Evolutionary conservation across 306 rosid genomes (phyloP).

Genomic region (Pueraria montana): DNA sequence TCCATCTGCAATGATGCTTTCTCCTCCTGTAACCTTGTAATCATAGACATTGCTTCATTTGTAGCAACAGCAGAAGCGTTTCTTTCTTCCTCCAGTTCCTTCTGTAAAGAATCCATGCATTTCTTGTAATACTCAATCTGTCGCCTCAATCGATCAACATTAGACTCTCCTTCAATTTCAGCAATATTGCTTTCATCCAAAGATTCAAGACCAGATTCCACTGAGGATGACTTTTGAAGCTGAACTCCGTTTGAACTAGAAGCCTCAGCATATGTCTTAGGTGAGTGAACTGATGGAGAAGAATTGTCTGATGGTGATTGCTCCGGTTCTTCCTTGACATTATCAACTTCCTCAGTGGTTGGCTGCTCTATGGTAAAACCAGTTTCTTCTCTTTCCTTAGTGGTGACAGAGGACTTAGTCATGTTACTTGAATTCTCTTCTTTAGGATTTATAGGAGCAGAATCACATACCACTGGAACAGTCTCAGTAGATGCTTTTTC

Average conservation of each 20-base stretch:
- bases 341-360: slow-evolving; percentile 44
- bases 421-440: slow-evolving; percentile 42
- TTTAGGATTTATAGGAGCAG: slow-evolving; percentile 46
- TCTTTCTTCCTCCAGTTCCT: slow-evolving; percentile 90
- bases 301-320: slow-evolving; percentile 28
- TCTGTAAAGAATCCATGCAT: slow-evolving; percentile 63
- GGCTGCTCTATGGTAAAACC: slow-evolving; percentile 48
- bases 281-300: slow-evolving; percentile 43
- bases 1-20: slow-evolving; percentile 92
- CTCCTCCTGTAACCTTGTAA: slow-evolving; percentile 94
- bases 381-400: slow-evolving; percentile 51
- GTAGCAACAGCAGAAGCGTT: slow-evolving; percentile 84
- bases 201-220: slow-evolving; percentile 69
- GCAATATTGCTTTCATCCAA: slow-evolving; percentile 60
- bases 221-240: slow-evolving; percentile 57
- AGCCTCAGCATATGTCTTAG: slow-evolving; percentile 50
- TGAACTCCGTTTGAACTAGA: slow-evolving; percentile 49
- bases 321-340: slow-evolving; percentile 56
- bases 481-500: slow-evolving; percentile 45
- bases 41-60: slow-evolving; percentile 95
- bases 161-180: slow-evolving; percentile 80
- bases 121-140: slow-evolving; percentile 68
- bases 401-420: slow-evolving; percentile 34
- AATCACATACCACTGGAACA: slow-evolving; percentile 43
- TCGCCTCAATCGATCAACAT: slow-evolving; percentile 61